These are phyloP conservation scores for Malus orientalis DNA, from an alignment of 306 rosid species.

Conservation along the genomic window DNA sequence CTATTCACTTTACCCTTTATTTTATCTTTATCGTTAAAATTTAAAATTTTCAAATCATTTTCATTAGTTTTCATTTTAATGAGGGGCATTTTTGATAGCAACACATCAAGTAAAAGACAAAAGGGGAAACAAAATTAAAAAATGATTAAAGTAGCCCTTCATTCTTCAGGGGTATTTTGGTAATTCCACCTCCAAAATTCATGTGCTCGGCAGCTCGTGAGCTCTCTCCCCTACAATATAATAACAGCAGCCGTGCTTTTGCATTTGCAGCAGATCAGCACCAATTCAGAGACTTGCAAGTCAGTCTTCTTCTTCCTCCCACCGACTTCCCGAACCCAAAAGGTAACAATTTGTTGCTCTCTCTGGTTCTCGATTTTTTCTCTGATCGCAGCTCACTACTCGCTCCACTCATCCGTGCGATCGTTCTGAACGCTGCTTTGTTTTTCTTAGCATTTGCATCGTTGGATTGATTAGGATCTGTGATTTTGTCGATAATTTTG, in stretches of 20 bases:
- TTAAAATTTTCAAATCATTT: too few species aligned
- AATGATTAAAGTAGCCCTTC: too few species aligned
- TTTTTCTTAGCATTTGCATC: not conserved
- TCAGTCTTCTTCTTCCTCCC: not conserved
- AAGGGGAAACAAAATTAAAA: too few species aligned
- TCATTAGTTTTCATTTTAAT: too few species aligned
- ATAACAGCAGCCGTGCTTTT: not conserved
- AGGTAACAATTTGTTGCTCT: slow-evolving; percentile 6
- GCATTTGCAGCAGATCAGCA: not conserved
- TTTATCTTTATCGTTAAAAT: too few species aligned
- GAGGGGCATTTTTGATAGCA: too few species aligned
- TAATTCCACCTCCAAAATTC: not conserved
- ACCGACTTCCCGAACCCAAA: not conserved
- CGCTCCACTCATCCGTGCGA: not conserved
- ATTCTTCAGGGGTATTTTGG: not conserved
- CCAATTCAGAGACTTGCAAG: not conserved
- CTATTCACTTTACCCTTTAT: too few species aligned
- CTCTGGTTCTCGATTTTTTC: not conserved
- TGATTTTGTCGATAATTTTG: not conserved
- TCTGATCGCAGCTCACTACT: not conserved
- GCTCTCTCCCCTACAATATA: not conserved
- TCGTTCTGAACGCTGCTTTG: not conserved
- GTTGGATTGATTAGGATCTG: slow-evolving; percentile 21
- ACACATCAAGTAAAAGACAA: too few species aligned
- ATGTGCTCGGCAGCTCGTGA: too few species aligned